Evolutionary conservation across 129 eudicot species (phyloP).

Genomic region (Chrysanthemum seticuspe): DNA sequence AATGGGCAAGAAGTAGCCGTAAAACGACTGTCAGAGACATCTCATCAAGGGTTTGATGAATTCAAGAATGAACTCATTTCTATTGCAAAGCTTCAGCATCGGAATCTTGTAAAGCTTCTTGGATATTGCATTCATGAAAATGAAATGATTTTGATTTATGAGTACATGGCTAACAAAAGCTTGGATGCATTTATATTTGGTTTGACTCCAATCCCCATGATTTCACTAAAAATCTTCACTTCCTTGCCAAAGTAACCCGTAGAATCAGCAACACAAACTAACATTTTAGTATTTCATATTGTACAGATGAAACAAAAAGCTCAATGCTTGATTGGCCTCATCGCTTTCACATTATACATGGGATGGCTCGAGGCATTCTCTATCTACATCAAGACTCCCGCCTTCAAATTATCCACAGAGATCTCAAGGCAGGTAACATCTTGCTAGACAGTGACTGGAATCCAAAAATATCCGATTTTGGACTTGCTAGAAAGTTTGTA

Average conservation of each 20-base stretch:
- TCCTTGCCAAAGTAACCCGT: not conserved
- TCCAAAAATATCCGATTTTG: constrained; percentile 27
- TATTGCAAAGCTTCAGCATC: constrained; percentile 29
- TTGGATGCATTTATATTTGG: constrained; percentile 30
- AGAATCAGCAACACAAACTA: not conserved
- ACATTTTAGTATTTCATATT: not conserved
- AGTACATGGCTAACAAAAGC: constrained; percentile 36
- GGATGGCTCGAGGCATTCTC: constrained; percentile 29
- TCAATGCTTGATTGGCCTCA: constrained; percentile 26
- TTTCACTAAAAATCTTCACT: not conserved
- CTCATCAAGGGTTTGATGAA: constrained; percentile 28
- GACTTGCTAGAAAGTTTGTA: constrained; percentile 30
- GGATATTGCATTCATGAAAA: constrained; percentile 34
- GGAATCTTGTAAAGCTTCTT: constrained; percentile 31
- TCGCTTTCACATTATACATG: constrained; percentile 25
- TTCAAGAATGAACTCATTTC: constrained; percentile 28
- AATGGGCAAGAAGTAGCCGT: constrained; percentile 31
- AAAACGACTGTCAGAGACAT: constrained; percentile 20
- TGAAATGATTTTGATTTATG: constrained; percentile 32
- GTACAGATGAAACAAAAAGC: constrained; percentile 19
- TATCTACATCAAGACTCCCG: constrained; percentile 28
- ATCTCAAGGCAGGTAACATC: constrained; percentile 23
- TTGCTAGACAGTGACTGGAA: constrained; percentile 22
- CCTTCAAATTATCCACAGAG: constrained; percentile 26
- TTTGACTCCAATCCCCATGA: constrained; percentile 3